Conservation (phyloP, 2,329 filamentous ascomycete genomes). For the Botryotinia calthae region DNA sequence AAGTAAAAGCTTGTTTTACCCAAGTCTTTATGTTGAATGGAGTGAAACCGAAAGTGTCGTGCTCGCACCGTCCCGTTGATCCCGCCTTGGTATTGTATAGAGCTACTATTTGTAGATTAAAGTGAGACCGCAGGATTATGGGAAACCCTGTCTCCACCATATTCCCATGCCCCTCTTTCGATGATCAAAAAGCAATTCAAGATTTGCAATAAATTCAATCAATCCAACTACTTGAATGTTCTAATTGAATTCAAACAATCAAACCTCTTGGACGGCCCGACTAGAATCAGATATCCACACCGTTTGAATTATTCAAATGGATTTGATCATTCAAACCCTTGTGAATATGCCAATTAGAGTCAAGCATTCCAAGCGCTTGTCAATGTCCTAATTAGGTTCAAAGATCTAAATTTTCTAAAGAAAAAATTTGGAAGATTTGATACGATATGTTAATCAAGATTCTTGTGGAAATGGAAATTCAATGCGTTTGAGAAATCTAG, state of each 20-base stretch:
- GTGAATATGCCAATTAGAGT: neutral
- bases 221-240: neutral
- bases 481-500: neutral
- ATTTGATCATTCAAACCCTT: neutral
- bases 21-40: neutral
- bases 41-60: neutral
- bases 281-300: neutral
- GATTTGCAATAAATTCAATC: neutral
- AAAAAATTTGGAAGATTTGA: no score
- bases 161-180: neutral
- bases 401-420: neutral
- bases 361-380: neutral
- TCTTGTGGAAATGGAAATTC: no score
- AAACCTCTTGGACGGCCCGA: neutral
- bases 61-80: conserved; percentile 2
- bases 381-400: neutral
- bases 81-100: conserved; percentile 2
- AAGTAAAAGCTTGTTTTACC: conserved; percentile 12
- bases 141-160: neutral
- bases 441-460: no score
- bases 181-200: neutral
- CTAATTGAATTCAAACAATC: neutral
- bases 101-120: neutral
- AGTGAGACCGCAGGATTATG: neutral
- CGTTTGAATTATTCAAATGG: neutral